Evolutionary conservation across 1,139 yeast species (phyloP), one percentile per base, ranked within the genome.

Genomic region (Geotrichum klebahnii): DNA sequence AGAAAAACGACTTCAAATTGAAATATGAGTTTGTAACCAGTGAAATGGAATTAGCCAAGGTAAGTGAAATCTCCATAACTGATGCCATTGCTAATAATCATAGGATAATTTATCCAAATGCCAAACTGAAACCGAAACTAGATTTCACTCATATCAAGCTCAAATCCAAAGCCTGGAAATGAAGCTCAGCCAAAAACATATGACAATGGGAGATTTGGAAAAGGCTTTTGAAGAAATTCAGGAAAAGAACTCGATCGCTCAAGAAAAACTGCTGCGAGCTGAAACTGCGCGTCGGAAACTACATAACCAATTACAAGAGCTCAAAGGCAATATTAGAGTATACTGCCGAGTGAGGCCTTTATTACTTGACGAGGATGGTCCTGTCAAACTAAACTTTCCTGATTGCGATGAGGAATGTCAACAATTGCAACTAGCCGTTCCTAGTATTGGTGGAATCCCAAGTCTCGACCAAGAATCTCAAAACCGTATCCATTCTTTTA

Each of bases 301-400:
- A 1, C 97, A 88, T 62, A 82, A 86, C 60, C 76, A 73, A 54
- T 71, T 90, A 9, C 97, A 89, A 64, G 96, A 87, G 54, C 67
- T 90, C 40, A 87, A 90, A 63, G 98, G 98, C 0, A 92, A 88
- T 60, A 89, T 92, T 35, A 71, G 98, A 37, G 97, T 92, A 0
- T 89, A 82, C 60, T 92, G 97, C 63, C 76, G 98, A 35, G 76
- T 90, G 5, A 74, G 95, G 47, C 59, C 3, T 42, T 17, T 38
- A 2, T 31, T 48, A 17, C 35, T 23, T 3, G 53, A 2, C 67
- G 53, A 61, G 28, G 65, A 66, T 22, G 62, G 64, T 3, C 54
- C 69, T 4, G 66, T 76, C 0, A 65, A 67, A 5, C 67, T 82
- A 10, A 67, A 67, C 23, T 74, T 77, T 14, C 78, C 82, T 0